A percentile compares a stretch with the other conserved stretches of the same genome.
Conservation (phyloP, 83 land plant species). For the Picea engelmannii region DNA sequence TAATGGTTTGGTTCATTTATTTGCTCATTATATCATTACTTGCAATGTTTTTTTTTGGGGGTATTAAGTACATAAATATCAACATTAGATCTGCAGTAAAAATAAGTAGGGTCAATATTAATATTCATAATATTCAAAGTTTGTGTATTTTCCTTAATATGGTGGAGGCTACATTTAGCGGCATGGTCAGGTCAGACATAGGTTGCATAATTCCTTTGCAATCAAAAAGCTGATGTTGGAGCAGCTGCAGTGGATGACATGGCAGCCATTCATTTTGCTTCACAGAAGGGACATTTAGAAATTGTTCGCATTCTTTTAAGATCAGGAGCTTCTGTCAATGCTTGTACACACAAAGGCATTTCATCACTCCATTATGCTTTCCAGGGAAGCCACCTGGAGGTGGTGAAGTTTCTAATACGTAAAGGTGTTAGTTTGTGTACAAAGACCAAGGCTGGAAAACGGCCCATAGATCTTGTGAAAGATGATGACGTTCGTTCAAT, state of each 20-base stretch:
- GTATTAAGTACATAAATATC: too few species aligned
- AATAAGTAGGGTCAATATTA: background rate
- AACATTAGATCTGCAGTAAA: background rate
- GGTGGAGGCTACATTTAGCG: too few species aligned
- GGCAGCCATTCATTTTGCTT: constrained; percentile 94
- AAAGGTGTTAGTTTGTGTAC: constrained; percentile 68
- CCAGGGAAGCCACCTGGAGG: constrained; percentile 76
- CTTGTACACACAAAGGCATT: constrained; percentile 81
- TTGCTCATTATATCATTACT: too few species aligned
- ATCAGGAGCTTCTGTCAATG: constrained; percentile 77
- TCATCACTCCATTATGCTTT: constrained; percentile 88
- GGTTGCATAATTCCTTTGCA: too few species aligned
- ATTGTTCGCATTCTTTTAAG: constrained; percentile 62
- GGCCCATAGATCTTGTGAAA: constrained; percentile 70
- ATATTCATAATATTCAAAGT: too few species aligned
- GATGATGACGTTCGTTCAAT: constrained; percentile 51
- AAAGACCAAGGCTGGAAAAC: constrained; percentile 79
- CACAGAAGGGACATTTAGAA: constrained; percentile 99
- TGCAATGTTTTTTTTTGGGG: too few species aligned
- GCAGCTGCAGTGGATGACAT: constrained; percentile 96
- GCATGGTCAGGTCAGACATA: too few species aligned
- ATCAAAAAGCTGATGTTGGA: constrained; percentile 84
- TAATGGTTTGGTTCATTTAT: too few species aligned
- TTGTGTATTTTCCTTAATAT: too few species aligned
- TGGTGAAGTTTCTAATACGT: too few species aligned